These are phyloP conservation scores for Rhodotorula sp. DNA, from an alignment of 1,284 basidiomycete genomes.

Conservation along the genomic window DNA sequence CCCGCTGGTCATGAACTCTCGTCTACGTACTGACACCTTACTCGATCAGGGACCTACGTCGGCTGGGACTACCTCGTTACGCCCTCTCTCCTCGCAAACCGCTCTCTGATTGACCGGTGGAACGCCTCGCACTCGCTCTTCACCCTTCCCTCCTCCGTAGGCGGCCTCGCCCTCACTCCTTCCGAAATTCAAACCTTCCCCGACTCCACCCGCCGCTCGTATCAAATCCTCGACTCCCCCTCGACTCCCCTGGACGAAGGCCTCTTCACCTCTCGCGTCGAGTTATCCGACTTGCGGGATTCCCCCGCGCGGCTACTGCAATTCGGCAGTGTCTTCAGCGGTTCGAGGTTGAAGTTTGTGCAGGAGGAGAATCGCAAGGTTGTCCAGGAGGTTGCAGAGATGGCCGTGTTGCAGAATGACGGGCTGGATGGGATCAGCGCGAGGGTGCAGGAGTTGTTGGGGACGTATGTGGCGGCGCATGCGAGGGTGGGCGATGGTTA, in stretches of 20 bases:
- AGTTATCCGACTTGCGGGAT: slow-evolving; percentile 13
- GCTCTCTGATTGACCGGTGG: slow-evolving; percentile 32
- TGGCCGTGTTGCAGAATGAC: slow-evolving; percentile 17
- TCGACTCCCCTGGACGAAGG: neutral
- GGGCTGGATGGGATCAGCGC: slow-evolving; percentile 25
- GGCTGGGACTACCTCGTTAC: slow-evolving; percentile 30
- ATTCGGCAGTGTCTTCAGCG: slow-evolving; percentile 36
- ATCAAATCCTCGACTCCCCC: slow-evolving; percentile 25
- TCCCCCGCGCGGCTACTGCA: slow-evolving; percentile 15
- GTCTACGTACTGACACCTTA: too few species aligned
- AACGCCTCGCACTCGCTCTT: slow-evolving; percentile 14
- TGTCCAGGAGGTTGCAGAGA: neutral
- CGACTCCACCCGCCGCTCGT: slow-evolving; percentile 26
- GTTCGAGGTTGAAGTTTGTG: slow-evolving; percentile 18
- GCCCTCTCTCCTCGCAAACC: slow-evolving; percentile 6
- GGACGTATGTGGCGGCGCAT: slow-evolving; percentile 30
- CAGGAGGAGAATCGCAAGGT: slow-evolving; percentile 4
- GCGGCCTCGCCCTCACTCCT: slow-evolving; percentile 20
- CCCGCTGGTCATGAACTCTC: too few species aligned
- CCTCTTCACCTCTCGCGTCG: slow-evolving; percentile 16
- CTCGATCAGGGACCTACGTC: slow-evolving; percentile 32
- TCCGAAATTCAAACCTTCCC: slow-evolving; percentile 19
- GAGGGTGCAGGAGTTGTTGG: slow-evolving; percentile 16
- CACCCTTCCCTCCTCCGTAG: neutral
- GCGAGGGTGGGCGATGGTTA: slow-evolving; percentile 27